Evolutionary conservation across 108 stramenopile genomes (phyloP), one percentile per base, ranked within the genome.

Genomic region (Pelagomonas calceolata): DNA sequence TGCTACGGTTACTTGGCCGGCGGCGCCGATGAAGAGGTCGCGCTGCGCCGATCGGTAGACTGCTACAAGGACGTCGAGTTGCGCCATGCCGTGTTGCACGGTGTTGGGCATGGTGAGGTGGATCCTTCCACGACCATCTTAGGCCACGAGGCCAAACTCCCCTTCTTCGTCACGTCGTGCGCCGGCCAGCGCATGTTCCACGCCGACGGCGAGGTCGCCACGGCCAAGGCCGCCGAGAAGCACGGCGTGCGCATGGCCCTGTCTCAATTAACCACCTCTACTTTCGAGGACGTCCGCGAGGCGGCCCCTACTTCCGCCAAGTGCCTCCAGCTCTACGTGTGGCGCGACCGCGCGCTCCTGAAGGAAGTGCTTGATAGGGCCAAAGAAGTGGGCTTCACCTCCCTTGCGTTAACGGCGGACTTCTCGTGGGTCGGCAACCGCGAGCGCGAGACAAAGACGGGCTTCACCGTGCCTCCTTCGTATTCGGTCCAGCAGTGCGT

Each of bases 371-470:
- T 95, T 34, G 83, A 91, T 34, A 91, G 89, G 73, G 96, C 96
- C 4, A 92, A 95, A 77, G 91, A 92, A 64, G 91, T 93, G 34
- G 94, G 94, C 33, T 97, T 94, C 82, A 86, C 90, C 71, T 93
- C 94, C 15, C 76, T 95, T 67, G 96, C 94, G 17, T 70, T 96
- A 33, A 98, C 96, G 18, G 96, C 95, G 10, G 96, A 98, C 79
- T 95, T 94, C 67, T 94, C 96, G 5, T 94, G 95, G 85, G 93
- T 93, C 68, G 97, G 97, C 7, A 91, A 94, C 78, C 87, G 96
- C n/a, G 94, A 98, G 74, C 85, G 93, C 33, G 96, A 98, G 78
- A 92, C 95, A 71, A 87, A 94, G 15, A 95, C 94, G 77, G 93
- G 95, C 66, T 97, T 97, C 81, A 89, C 92, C 69, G 92, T 97